Percentiles rank a stretch among this genome's conserved stretches.
These are phyloP conservation scores for Amanita polypyramis DNA, from an alignment of 768 basidiomycete species.

Conservation along the genomic window DNA sequence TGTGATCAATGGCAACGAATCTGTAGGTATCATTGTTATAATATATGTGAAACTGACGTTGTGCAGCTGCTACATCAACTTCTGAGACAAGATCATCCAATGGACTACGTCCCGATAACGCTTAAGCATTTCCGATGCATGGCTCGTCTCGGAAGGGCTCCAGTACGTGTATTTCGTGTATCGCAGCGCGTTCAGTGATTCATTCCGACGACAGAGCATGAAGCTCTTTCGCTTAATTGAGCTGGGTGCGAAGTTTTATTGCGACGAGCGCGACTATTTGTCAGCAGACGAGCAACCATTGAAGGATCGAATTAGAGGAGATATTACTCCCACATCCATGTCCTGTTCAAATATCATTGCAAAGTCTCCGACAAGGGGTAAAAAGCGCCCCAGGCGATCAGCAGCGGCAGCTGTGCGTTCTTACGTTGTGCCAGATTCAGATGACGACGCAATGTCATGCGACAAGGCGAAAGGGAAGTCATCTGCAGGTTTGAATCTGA, in stretches of 20 bases:
- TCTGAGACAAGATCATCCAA: conserved; percentile 12
- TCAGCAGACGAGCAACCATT: conserved; percentile 18
- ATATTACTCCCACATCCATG: conserved; percentile 33
- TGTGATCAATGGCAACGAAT: conserved; percentile 52
- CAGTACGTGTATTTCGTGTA: conserved; percentile 33
- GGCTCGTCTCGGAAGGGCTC: conserved; percentile 50
- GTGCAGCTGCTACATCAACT: conserved; percentile 39
- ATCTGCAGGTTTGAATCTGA: too few species aligned
- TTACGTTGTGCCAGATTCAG: conserved; percentile 60
- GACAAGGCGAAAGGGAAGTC: neutral
- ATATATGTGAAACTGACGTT: conserved; percentile 3
- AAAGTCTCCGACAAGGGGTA: conserved; percentile 17
- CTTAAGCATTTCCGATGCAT: conserved; percentile 71
- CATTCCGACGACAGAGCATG: conserved; percentile 24
- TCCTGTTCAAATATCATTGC: conserved; percentile 12
- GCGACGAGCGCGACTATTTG: conserved; percentile 61
- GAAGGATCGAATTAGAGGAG: conserved; percentile 9
- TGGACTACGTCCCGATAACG: conserved; percentile 50
- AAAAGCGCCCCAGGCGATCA: conserved; percentile 52
- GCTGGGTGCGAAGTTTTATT: conserved; percentile 56
- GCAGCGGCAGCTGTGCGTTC: conserved; percentile 42
- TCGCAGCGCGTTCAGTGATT: neutral
- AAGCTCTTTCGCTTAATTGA: conserved; percentile 53
- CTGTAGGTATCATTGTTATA: conserved; percentile 18
- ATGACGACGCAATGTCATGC: conserved; percentile 45